A percentile compares a stretch with the other conserved stretches of the same genome.
Evolutionary conservation across 169 alveolate species (phyloP).

Genomic region (Neospora caninum): DNA sequence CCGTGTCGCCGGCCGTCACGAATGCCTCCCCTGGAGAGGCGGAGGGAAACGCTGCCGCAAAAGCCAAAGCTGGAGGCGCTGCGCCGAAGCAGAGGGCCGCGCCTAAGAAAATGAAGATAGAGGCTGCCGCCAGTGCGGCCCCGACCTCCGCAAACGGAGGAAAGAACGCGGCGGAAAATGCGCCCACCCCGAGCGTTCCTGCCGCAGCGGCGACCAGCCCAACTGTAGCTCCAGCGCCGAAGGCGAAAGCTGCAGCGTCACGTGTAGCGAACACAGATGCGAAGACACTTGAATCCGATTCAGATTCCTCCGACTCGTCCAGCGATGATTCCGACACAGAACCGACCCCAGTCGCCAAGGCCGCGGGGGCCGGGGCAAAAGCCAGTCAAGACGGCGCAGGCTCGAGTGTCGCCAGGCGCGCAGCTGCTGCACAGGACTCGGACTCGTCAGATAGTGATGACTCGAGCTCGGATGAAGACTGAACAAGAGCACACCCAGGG

Average conservation of each 20-base stretch:
- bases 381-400: neutral
- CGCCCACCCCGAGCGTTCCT: neutral
- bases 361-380: neutral
- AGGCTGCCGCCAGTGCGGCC: neutral
- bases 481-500: too few relatives aligned
- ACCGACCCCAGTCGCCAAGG: neutral
- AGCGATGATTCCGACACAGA: neutral
- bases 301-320: neutral
- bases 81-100: neutral
- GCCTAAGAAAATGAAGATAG: neutral
- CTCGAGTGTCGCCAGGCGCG: neutral
- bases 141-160: neutral
- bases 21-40: neutral
- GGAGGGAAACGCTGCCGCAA: neutral
- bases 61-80: neutral
- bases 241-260: neutral
- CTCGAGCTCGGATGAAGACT: neutral
- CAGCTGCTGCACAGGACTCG: neutral
- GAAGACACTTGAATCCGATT: neutral
- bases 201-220: neutral
- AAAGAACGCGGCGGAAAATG: neutral
- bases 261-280: neutral
- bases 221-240: neutral
- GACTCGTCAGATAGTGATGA: slow-evolving; percentile 1
- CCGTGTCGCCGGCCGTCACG: neutral